Percentiles rank a stretch among this genome's conserved stretches.
Conservation (phyloP, 2,329 filamentous ascomycete species). For the Trichoderma koningii region DNA sequence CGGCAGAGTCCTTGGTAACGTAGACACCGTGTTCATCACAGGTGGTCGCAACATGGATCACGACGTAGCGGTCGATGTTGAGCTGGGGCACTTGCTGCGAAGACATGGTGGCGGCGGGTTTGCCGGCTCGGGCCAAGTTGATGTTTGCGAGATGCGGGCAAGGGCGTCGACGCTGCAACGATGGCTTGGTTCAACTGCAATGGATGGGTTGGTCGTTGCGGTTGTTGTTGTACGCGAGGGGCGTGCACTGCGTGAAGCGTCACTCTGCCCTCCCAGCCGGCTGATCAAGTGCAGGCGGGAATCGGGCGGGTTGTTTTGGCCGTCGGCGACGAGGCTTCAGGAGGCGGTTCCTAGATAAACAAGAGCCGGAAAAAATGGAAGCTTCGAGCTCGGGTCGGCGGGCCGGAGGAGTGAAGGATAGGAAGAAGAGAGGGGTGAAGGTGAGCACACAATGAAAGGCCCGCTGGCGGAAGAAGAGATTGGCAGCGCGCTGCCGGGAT, state of each 20-base stretch:
- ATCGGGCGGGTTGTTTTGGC: conserved; percentile 7
- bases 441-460: conserved; percentile 31
- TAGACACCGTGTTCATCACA: conserved; percentile 99
- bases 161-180: conserved; percentile 26
- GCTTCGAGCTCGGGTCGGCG: conserved; percentile 27
- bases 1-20: conserved; percentile 97
- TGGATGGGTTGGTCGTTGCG: neutral
- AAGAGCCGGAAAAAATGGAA: conserved; percentile 32
- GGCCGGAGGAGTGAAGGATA: conserved; percentile 23
- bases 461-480: conserved; percentile 23
- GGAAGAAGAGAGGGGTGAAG: neutral
- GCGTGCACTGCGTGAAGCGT: too few species aligned
- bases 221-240: too few species aligned
- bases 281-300: conserved; percentile 33
- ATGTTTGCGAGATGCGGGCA: conserved; percentile 26
- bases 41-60: conserved; percentile 97
- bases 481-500: conserved; percentile 30
- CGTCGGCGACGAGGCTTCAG: conserved; percentile 33
- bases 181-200: conserved; percentile 29
- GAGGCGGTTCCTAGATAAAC: conserved; percentile 33
- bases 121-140: conserved; percentile 31
- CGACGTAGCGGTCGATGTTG: conserved; percentile 91
- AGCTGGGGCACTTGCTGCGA: conserved; percentile 54
- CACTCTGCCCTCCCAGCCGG: conserved; percentile 35
- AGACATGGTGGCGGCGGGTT: conserved; percentile 41